Conservation (phyloP, 371 early-diverging fungal species). For the Paraphysoderma sedebokerense region DNA sequence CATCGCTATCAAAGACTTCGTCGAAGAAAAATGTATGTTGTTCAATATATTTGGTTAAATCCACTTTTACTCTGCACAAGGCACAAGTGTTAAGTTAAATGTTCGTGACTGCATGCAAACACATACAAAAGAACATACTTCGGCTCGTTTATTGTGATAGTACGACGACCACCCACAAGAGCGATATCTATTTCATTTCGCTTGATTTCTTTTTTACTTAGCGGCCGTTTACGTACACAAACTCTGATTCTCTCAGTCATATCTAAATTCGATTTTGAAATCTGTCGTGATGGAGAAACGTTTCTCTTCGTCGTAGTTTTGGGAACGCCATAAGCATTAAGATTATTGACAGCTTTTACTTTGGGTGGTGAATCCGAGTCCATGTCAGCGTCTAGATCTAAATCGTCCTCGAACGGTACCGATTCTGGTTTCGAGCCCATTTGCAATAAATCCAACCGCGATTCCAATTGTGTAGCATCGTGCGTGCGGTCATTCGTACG, state of each 20-base stretch:
- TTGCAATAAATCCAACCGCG: no score
- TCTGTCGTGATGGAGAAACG: no score
- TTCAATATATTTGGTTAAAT: slow-evolving; percentile 86
- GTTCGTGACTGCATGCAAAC: neutral
- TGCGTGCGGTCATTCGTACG: no score
- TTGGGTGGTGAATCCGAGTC: no score
- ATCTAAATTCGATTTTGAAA: no score
- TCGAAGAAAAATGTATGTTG: slow-evolving; percentile 91
- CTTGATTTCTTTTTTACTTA: slow-evolving; percentile 60
- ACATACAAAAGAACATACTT: slow-evolving; percentile 33
- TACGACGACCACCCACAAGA: slow-evolving; percentile 35
- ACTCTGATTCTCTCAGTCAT: slow-evolving; percentile 78
- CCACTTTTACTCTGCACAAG: slow-evolving; percentile 56
- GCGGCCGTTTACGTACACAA: slow-evolving; percentile 89
- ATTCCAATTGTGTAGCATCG: no score
- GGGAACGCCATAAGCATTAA: slow-evolving; percentile 35
- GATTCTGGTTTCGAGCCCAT: no score
- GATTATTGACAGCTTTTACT: no score
- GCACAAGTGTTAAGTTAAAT: neutral
- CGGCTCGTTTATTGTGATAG: slow-evolving; percentile 71
- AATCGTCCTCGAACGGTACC: no score
- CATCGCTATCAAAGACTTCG: slow-evolving; percentile 74
- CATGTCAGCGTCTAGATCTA: no score
- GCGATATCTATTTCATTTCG: slow-evolving; percentile 70
- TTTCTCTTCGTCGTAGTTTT: no score